A percentile compares a stretch with the other conserved stretches of the same genome.
Evolutionary conservation across 2,329 filamentous ascomycete genomes (phyloP).

Genomic region (Colletotrichum zoysiae): DNA sequence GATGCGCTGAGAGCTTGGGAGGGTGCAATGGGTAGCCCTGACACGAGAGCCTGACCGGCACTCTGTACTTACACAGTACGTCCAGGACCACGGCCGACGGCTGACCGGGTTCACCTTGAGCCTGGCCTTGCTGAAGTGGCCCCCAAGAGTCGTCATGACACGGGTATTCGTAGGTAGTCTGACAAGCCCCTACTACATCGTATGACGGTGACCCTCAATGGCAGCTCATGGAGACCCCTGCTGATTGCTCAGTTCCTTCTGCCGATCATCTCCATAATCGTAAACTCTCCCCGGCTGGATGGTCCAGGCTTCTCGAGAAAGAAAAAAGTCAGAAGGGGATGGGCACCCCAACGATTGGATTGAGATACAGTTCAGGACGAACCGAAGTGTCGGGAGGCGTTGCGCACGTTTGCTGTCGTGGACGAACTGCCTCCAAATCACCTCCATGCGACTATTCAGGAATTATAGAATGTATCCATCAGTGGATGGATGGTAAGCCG

Average conservation of each 20-base stretch:
- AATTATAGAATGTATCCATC: not conserved
- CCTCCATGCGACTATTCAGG: not conserved
- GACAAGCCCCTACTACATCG: not conserved
- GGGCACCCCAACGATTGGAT: not conserved
- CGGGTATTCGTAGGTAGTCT: not conserved
- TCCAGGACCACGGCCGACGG: not conserved
- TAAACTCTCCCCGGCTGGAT: not conserved
- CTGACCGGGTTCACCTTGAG: conserved; percentile 23
- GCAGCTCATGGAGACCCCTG: conserved; percentile 21
- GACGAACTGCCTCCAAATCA: not conserved
- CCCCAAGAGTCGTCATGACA: conserved; percentile 6
- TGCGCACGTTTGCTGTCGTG: too few species aligned
- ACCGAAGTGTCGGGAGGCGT: not conserved
- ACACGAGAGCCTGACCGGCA: not conserved
- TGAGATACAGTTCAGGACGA: not conserved
- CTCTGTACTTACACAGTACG: not conserved
- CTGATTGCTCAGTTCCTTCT: conserved; percentile 21
- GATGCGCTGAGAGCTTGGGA: not conserved
- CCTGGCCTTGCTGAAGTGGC: not conserved
- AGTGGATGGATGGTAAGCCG: not conserved
- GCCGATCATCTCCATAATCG: conserved; percentile 25
- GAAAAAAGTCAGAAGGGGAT: not conserved
- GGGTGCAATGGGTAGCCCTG: conserved; percentile 12
- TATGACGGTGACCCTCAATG: not conserved
- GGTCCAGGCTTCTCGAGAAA: conserved; percentile 24